These are phyloP conservation scores for Blastomyces gilchristii DNA, from an alignment of 2,329 filamentous ascomycete genomes.

Conservation along the genomic window DNA sequence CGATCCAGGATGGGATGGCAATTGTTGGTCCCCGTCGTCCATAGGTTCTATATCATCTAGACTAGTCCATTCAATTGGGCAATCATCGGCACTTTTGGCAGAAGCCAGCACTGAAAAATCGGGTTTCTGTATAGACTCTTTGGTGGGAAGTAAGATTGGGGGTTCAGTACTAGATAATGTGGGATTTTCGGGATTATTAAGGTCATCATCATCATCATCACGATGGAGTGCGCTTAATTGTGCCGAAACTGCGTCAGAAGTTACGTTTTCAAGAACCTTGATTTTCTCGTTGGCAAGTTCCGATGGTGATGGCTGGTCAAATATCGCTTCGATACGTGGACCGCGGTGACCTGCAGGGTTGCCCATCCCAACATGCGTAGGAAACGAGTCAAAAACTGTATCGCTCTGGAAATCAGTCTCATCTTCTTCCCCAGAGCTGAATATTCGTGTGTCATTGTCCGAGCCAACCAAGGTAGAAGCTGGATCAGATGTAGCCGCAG, in stretches of 20 bases:
- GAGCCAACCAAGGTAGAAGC: constrained; percentile 51
- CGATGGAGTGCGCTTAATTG: neutral
- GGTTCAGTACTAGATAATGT: neutral
- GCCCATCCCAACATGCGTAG: constrained; percentile 48
- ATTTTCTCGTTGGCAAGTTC: constrained; percentile 33
- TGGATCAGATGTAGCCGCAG: constrained; percentile 48
- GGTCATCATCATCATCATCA: neutral
- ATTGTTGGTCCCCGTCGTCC: neutral
- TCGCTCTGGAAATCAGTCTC: constrained; percentile 53
- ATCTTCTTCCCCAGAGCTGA: constrained; percentile 50
- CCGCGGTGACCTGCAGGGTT: constrained; percentile 44
- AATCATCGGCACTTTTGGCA: neutral
- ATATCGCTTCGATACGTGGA: constrained; percentile 53
- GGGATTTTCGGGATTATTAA: neutral
- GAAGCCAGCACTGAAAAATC: neutral
- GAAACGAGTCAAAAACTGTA: constrained; percentile 52
- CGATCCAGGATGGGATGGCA: neutral
- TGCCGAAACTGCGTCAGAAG: neutral
- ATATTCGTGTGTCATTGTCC: constrained; percentile 48
- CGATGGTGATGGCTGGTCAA: constrained; percentile 44
- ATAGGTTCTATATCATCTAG: constrained; percentile 2
- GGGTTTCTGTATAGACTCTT: neutral
- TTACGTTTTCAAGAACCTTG: constrained; percentile 30
- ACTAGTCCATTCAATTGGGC: neutral
- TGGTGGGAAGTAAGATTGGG: neutral